A percentile compares a stretch with the other conserved stretches of the same genome.
Evolutionary conservation across 176 grass and related monocot species (phyloP).

Genomic region (Eragrostis nindensis): DNA sequence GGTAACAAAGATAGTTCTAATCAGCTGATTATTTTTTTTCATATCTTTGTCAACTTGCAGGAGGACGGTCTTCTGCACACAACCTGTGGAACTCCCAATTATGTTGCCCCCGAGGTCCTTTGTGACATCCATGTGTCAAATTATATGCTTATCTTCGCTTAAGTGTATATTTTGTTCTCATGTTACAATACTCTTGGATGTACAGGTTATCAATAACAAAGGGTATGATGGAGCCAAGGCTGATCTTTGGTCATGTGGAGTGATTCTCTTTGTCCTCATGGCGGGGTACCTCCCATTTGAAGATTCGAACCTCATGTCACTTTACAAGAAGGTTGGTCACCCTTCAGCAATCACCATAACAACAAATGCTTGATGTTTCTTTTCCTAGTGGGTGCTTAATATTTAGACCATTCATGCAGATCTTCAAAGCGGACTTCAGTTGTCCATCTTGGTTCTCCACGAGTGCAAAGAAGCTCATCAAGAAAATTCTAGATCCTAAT

Average conservation of each 20-base stretch:
- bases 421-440: constrained; percentile 87
- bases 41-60: constrained; percentile 51
- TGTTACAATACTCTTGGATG: constrained; percentile 37
- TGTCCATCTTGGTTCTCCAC: constrained; percentile 97
- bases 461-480: constrained; percentile 90
- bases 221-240: constrained; percentile 98
- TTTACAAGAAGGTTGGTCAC: constrained; percentile 88
- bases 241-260: constrained; percentile 98
- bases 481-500: constrained; percentile 92
- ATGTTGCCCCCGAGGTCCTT: constrained; percentile 92
- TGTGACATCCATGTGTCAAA: constrained; percentile 12
- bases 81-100: constrained; percentile 97
- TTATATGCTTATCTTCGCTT: constrained; percentile 12
- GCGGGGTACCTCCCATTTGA: constrained; percentile 93
- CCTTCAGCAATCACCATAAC: constrained; percentile 26
- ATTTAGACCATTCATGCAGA: constrained; percentile 56
- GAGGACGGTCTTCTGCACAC: constrained; percentile 94
- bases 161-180: constrained; percentile 44
- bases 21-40: constrained; percentile 8
- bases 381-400: background rate
- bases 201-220: constrained; percentile 88
- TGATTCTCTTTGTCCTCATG: constrained; percentile 98
- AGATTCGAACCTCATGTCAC: constrained; percentile 81
- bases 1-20: background rate
- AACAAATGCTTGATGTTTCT: background rate